These are phyloP conservation scores for Trichophyton simii DNA, from an alignment of 2,329 filamentous ascomycete genomes.

Conservation along the genomic window DNA sequence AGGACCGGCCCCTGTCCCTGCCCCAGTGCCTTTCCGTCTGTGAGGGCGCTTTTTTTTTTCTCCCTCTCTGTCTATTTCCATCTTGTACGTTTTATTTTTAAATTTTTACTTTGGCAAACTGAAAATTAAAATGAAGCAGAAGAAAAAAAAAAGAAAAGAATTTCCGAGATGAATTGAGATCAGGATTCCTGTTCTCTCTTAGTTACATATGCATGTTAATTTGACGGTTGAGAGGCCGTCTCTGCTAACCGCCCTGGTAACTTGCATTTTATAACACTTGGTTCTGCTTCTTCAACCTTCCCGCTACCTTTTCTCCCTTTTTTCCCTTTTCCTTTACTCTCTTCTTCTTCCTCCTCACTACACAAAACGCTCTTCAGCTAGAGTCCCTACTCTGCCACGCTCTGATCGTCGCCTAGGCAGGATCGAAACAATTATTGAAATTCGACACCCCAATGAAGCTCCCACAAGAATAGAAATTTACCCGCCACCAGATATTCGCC, in stretches of 20 bases:
- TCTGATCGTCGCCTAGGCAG: neutral
- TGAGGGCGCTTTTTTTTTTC: neutral
- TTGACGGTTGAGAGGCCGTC: conserved; percentile 1
- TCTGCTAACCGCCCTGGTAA: neutral
- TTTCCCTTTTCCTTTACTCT: neutral
- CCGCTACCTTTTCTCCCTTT: neutral
- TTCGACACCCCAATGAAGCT: neutral
- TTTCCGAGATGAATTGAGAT: neutral
- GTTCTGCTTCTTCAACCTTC: neutral
- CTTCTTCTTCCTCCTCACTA: neutral
- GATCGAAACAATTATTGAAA: conserved; percentile 1
- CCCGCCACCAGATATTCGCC: conserved; percentile 2
- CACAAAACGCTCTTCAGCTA: neutral
- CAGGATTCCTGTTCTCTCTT: neutral
- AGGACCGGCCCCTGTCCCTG: conserved; percentile 9
- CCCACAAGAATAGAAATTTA: conserved; percentile 2
- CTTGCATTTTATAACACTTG: neutral
- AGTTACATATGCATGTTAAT: neutral
- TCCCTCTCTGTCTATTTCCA: neutral
- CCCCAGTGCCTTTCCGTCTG: neutral
- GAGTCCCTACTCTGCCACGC: neutral
- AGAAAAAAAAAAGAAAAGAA: neutral
- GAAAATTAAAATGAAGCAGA: neutral
- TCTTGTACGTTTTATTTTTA: conserved; percentile 2
- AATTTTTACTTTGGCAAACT: neutral